phyloP scores from a whole-genome alignment of 768 basidiomycete species.

The Amanita subjunquillea region DNA sequence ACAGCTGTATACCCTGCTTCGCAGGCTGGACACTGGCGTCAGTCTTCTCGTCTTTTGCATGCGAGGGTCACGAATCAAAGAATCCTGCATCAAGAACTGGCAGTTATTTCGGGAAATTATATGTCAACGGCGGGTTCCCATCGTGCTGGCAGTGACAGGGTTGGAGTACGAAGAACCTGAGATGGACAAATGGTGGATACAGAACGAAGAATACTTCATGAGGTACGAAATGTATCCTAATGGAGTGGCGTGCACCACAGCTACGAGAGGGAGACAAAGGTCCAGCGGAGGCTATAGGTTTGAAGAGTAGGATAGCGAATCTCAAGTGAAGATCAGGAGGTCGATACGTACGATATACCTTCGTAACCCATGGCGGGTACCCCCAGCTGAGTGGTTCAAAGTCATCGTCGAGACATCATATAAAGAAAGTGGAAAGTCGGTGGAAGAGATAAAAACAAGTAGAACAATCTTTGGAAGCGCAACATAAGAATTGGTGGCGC shows the following conservation, averaged over 20 bases:
- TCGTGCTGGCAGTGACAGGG: constrained; percentile 26
- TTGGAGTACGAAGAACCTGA: constrained; percentile 20
- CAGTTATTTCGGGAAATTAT: constrained; percentile 25
- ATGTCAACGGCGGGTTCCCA: constrained; percentile 26
- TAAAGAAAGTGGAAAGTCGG: constrained; percentile 1
- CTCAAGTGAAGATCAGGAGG: constrained; percentile 14
- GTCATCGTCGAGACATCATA: constrained; percentile 8
- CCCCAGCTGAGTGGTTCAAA: constrained; percentile 9
- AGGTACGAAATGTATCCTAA: constrained; percentile 17
- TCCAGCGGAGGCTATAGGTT: constrained; percentile 8
- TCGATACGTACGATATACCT: constrained; percentile 8
- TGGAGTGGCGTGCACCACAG: constrained; percentile 29
- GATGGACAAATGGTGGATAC: constrained; percentile 7
- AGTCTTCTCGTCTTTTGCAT: constrained; percentile 30
- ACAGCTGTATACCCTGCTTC: constrained; percentile 20
- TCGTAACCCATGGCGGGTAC: constrained; percentile 7
- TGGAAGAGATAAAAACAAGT: constrained; percentile 6
- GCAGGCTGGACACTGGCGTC: constrained; percentile 23
- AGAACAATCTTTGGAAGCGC: constrained; percentile 6
- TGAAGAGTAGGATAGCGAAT: constrained; percentile 20
- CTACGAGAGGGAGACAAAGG: constrained; percentile 16
- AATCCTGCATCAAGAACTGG: constrained; percentile 25
- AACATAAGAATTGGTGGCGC: constrained; percentile 5
- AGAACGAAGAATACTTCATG: constrained; percentile 15
- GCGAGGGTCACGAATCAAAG: constrained; percentile 25